These are phyloP conservation scores for Castanea crenata DNA, from an alignment of 306 rosid species.

Conservation along the genomic window DNA sequence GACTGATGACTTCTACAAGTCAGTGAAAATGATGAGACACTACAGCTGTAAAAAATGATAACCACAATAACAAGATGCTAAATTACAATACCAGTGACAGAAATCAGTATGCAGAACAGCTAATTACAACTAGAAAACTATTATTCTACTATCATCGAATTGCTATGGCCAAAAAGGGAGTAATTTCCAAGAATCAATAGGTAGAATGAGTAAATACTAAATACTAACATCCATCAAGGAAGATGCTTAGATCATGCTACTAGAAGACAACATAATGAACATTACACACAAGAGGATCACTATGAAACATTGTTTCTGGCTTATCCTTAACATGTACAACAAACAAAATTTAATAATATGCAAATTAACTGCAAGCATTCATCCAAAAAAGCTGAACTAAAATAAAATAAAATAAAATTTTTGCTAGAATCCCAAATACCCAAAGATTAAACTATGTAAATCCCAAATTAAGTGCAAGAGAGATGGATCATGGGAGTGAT, in stretches of 20 bases:
- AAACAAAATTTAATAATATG: background rate
- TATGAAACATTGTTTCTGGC: background rate
- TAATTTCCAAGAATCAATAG: background rate
- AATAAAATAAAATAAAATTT: background rate
- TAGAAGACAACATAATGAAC: conserved; percentile 9
- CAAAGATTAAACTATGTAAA: background rate
- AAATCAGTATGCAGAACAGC: conserved; percentile 4
- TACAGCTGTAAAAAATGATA: background rate
- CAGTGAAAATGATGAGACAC: background rate
- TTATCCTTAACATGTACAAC: background rate
- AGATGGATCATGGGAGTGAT: background rate
- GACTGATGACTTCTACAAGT: conserved; percentile 7
- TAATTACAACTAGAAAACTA: background rate
- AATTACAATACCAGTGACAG: background rate
- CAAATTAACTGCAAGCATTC: background rate
- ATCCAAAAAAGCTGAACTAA: background rate
- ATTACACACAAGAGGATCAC: background rate
- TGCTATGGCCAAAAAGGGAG: background rate
- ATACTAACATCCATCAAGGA: background rate
- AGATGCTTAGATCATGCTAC: conserved; percentile 12
- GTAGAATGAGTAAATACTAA: background rate
- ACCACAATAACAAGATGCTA: background rate
- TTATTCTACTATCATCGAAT: conserved; percentile 9
- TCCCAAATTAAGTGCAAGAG: background rate
- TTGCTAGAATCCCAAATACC: background rate